Percentiles rank a stretch among this genome's conserved stretches.
These are phyloP conservation scores for Kazachstania africana DNA, from an alignment of 805 yeast species.

Conservation along the genomic window DNA sequence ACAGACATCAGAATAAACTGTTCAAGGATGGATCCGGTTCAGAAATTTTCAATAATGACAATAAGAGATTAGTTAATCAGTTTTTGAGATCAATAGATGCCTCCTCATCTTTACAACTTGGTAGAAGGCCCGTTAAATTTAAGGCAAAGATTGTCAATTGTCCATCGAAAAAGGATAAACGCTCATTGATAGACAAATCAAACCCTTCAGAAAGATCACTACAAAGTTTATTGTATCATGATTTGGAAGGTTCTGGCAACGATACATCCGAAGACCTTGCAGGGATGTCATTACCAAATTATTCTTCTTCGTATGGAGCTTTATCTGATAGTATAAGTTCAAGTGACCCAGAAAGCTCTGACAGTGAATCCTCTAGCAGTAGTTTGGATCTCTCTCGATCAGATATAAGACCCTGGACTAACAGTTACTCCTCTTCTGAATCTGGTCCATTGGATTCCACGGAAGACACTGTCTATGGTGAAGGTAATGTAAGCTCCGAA, in stretches of 20 bases:
- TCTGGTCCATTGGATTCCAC: slow-evolving; percentile 6
- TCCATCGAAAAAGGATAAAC: background rate
- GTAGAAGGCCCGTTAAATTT: slow-evolving; percentile 2
- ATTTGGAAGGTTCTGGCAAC: slow-evolving; percentile 8
- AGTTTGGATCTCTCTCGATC: slow-evolving; percentile 1
- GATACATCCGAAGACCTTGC: background rate
- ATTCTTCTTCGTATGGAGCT: too few relatives aligned
- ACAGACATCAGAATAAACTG: slow-evolving; percentile 1
- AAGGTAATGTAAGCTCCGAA: background rate
- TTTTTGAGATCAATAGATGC: slow-evolving; percentile 19
- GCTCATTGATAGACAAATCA: background rate
- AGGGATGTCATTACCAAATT: background rate
- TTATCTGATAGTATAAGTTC: too few relatives aligned
- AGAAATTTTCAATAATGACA: slow-evolving; percentile 7
- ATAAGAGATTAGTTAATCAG: slow-evolving; percentile 19
- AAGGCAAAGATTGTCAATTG: slow-evolving; percentile 1
- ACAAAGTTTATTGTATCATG: slow-evolving; percentile 14
- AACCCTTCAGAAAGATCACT: slow-evolving; percentile 9
- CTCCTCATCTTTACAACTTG: slow-evolving; percentile 5
- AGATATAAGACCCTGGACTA: slow-evolving; percentile 4
- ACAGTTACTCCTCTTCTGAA: slow-evolving; percentile 3
- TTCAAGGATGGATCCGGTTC: slow-evolving; percentile 1
- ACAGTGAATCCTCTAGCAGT: background rate
- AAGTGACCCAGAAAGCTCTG: too few relatives aligned
- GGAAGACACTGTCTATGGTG: background rate